A percentile compares a stretch with the other conserved stretches of the same genome.
Evolutionary conservation across 2,329 filamentous ascomycete species (phyloP).

Genomic region (Phaeophleospora eucalypticola): DNA sequence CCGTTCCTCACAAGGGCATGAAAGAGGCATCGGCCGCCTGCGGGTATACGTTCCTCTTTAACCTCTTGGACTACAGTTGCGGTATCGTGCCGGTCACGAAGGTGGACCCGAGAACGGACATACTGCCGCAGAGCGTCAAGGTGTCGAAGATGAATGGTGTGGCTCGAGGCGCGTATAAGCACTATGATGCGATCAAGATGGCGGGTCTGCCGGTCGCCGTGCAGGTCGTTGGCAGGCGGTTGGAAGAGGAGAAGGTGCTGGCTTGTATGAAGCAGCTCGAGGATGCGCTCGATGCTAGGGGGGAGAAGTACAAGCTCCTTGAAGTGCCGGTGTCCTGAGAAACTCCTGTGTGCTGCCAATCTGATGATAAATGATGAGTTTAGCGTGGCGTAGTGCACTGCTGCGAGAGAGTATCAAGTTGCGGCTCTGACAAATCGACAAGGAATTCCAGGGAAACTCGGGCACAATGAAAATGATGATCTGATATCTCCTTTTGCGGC

Average conservation of each 20-base stretch:
- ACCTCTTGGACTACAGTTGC: constrained; percentile 79
- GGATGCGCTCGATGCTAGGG: constrained; percentile 59
- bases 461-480: too few species aligned
- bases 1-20: constrained; percentile 83
- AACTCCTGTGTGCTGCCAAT: background rate
- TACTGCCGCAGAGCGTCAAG: constrained; percentile 59
- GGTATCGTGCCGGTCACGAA: constrained; percentile 83
- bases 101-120: constrained; percentile 67
- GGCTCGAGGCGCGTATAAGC: constrained; percentile 75
- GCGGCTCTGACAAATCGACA: too few species aligned
- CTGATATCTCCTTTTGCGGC: too few species aligned
- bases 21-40: constrained; percentile 78
- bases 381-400: background rate
- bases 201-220: constrained; percentile 82
- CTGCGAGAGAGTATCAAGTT: background rate
- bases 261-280: constrained; percentile 76
- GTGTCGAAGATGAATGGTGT: constrained; percentile 69
- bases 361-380: background rate
- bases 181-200: constrained; percentile 80
- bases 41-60: constrained; percentile 92
- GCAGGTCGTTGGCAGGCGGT: constrained; percentile 72
- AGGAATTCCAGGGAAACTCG: too few species aligned
- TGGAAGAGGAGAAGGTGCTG: constrained; percentile 86
- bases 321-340: background rate
- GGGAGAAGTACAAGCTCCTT: constrained; percentile 46